phyloP scores from a whole-genome alignment of 352 stramenopile species.

The Globisporangium carolinianum region DNA sequence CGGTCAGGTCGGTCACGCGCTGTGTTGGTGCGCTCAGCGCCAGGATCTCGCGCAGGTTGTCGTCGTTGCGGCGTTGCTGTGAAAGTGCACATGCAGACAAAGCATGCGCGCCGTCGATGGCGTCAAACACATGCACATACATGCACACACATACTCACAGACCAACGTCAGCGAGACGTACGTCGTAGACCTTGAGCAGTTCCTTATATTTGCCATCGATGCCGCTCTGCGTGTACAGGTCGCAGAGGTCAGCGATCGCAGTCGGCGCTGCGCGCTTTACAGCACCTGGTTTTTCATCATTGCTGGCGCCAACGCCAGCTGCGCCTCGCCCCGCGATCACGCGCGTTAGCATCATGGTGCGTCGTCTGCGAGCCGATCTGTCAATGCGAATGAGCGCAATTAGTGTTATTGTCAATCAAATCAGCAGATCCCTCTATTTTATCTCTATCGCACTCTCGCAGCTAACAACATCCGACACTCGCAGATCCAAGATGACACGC shows the following conservation, averaged over 20 bases:
- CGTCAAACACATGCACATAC: not conserved
- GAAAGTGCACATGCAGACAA: not conserved
- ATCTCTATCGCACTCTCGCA: not conserved
- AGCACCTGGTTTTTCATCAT: slow-evolving; percentile 8
- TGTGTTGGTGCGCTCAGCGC: slow-evolving; percentile 52
- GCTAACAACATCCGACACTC: not conserved
- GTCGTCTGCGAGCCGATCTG: too few species aligned
- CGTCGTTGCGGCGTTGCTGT: slow-evolving; percentile 71
- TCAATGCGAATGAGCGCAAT: too few species aligned
- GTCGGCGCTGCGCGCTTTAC: slow-evolving; percentile 14
- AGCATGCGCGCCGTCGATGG: too few species aligned
- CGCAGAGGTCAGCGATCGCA: slow-evolving; percentile 45
- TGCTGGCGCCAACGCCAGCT: not conserved
- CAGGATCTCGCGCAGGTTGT: slow-evolving; percentile 72
- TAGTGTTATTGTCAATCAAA: too few species aligned
- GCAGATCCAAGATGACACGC: not conserved
- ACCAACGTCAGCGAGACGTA: slow-evolving; percentile 18
- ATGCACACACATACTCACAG: not conserved
- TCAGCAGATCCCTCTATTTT: not conserved
- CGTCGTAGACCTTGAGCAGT: slow-evolving; percentile 64
- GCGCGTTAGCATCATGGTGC: slow-evolving; percentile 8
- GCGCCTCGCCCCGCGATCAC: slow-evolving; percentile 13
- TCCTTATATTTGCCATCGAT: slow-evolving; percentile 64
- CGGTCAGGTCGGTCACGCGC: slow-evolving; percentile 56
- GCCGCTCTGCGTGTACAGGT: slow-evolving; percentile 58